Percentiles rank a stretch among this genome's conserved stretches.
These are phyloP conservation scores for Elymus sibiricus DNA, from an alignment of 176 grass and related monocot species.

Conservation along the genomic window DNA sequence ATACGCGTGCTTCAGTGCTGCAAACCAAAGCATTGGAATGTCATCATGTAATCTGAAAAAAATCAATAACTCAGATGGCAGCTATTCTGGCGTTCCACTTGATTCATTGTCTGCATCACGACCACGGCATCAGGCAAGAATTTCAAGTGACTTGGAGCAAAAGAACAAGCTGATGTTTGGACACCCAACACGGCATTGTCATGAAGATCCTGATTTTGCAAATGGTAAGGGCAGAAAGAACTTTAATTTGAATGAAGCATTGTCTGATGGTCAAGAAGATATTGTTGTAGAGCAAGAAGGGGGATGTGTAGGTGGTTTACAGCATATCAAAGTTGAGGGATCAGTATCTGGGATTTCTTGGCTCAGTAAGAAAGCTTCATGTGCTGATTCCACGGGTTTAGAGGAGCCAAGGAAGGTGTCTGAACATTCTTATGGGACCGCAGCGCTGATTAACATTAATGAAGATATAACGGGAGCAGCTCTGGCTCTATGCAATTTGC, in stretches of 20 bases:
- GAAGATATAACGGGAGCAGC: neutral
- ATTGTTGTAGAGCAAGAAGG: neutral
- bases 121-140: neutral
- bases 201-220: neutral
- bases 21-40: neutral
- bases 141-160: slow-evolving; percentile 8
- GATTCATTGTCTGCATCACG: slow-evolving; percentile 10
- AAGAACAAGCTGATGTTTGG: neutral
- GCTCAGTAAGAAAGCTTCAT: slow-evolving; percentile 13
- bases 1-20: neutral
- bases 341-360: slow-evolving; percentile 3
- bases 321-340: slow-evolving; percentile 10
- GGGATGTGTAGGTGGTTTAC: neutral
- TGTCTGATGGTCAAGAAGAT: slow-evolving; percentile 12
- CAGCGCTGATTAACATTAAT: neutral
- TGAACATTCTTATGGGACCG: neutral
- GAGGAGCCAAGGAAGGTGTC: neutral
- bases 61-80: neutral
- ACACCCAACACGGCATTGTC: neutral
- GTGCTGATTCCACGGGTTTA: neutral
- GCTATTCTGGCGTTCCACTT: neutral
- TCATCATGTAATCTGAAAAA: neutral
- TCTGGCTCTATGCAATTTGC: neutral
- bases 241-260: slow-evolving; percentile 32
- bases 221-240: neutral